phyloP scores from a whole-genome alignment of 768 basidiomycete species.

The Leucosporidium yakuticum region DNA sequence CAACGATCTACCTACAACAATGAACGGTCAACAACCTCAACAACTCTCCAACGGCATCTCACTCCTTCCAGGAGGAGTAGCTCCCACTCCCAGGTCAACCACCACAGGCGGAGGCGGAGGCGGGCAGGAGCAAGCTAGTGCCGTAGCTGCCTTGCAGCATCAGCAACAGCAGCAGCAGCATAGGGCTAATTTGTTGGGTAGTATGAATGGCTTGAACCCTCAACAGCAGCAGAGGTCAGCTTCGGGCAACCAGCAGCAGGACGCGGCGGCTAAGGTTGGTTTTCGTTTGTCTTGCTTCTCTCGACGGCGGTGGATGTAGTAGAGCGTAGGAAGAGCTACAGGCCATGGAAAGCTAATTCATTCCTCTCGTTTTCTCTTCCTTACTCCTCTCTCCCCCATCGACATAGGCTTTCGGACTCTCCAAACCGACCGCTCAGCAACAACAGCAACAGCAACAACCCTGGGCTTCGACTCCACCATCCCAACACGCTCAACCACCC shows the following conservation, averaged over 20 bases:
- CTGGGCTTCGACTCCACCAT: background rate
- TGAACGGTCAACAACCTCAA: background rate
- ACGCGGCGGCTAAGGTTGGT: background rate
- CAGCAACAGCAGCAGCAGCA: slow-evolving; percentile 34
- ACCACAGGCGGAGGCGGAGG: background rate
- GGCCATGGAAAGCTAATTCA: no score
- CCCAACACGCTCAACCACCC: background rate
- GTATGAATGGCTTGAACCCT: slow-evolving; percentile 21
- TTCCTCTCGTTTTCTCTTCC: no score
- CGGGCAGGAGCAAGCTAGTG: slow-evolving; percentile 32
- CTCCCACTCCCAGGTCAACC: background rate
- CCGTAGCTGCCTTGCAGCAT: slow-evolving; percentile 27
- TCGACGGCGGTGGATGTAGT: no score
- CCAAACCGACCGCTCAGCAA: background rate
- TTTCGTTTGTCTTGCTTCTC: background rate
- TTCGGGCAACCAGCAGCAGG: background rate
- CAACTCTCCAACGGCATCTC: slow-evolving; percentile 15
- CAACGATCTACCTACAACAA: background rate
- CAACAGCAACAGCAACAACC: slow-evolving; percentile 1
- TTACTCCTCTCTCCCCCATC: background rate
- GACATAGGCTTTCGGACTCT: background rate
- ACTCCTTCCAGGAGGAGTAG: slow-evolving; percentile 8
- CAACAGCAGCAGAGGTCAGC: no score
- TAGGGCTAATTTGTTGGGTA: slow-evolving; percentile 29
- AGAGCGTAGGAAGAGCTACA: no score